Conservation (phyloP, 169 alveolate species). For the Perkinsus chesapeaki region DNA sequence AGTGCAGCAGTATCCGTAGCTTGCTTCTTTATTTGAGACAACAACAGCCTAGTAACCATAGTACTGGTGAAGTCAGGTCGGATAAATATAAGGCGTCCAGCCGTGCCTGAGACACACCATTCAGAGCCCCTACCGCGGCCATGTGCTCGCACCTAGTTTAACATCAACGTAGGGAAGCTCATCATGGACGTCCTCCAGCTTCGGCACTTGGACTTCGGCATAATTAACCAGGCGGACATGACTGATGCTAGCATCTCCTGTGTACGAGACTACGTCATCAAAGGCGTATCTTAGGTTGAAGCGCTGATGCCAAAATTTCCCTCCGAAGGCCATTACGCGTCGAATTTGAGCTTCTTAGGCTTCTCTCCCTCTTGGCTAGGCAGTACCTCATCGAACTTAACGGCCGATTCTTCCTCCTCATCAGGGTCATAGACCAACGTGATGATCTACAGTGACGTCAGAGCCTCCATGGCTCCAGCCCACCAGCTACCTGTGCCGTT, state of each 20-base stretch:
- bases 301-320: background rate
- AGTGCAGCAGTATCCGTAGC: background rate
- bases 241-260: background rate
- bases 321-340: background rate
- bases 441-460: background rate
- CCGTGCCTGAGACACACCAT: background rate
- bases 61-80: background rate
- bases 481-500: background rate
- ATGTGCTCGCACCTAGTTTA: background rate
- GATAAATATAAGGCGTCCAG: background rate
- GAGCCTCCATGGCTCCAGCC: background rate
- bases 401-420: background rate
- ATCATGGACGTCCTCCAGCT: background rate
- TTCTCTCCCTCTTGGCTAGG: background rate
- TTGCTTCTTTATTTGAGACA: background rate
- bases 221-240: background rate
- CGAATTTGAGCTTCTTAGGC: background rate
- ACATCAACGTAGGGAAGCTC: background rate
- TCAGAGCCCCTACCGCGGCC: background rate
- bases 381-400: background rate
- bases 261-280: background rate
- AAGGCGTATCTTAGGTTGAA: background rate
- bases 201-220: background rate
- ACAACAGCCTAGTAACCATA: background rate
- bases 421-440: background rate